phyloP scores from a whole-genome alignment of 495 filamentous ascomycete genomes.

The Penicillium cinerascens region DNA sequence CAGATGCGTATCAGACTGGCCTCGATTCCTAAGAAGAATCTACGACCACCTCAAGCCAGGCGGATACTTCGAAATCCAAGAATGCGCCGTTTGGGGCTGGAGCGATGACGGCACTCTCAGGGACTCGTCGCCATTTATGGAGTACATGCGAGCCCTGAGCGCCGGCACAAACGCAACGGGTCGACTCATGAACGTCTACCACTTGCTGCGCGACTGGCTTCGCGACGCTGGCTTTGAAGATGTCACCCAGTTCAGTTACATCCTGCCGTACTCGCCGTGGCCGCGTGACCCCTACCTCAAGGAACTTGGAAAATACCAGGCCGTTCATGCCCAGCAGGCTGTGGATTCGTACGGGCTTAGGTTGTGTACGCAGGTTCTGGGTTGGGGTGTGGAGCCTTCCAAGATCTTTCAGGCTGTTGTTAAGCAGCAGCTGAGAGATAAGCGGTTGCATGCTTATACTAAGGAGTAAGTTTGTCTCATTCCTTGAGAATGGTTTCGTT shows the following conservation, averaged over 20 bases:
- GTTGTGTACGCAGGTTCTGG: constrained; percentile 54
- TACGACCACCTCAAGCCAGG: constrained; percentile 53
- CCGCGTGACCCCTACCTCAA: constrained; percentile 61
- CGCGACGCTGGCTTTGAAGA: constrained; percentile 55
- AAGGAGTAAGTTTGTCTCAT: constrained; percentile 13
- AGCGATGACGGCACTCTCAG: constrained; percentile 49
- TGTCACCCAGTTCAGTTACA: constrained; percentile 52
- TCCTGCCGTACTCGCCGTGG: constrained; percentile 64
- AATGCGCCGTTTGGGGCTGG: constrained; percentile 46
- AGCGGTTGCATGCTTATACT: constrained; percentile 27
- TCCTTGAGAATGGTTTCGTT: too few species aligned
- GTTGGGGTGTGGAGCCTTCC: constrained; percentile 23
- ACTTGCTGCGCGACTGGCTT: constrained; percentile 29
- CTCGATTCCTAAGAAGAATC: constrained; percentile 22
- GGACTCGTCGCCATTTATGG: constrained; percentile 44
- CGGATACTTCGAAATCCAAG: constrained; percentile 62
- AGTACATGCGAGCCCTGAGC: constrained; percentile 41
- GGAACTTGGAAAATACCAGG: constrained; percentile 59
- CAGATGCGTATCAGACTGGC: constrained; percentile 18
- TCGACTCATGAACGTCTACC: constrained; percentile 45
- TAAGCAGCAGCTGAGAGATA: constrained; percentile 24
- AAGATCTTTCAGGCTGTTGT: constrained; percentile 21
- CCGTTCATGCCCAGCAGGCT: constrained; percentile 54
- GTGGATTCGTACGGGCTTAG: constrained; percentile 53
- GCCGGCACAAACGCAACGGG: constrained; percentile 23